Base-by-base conservation (phyloP, 2,329 filamentous ascomycete genomes). In the Phyllosticta ampelicida region DNA sequence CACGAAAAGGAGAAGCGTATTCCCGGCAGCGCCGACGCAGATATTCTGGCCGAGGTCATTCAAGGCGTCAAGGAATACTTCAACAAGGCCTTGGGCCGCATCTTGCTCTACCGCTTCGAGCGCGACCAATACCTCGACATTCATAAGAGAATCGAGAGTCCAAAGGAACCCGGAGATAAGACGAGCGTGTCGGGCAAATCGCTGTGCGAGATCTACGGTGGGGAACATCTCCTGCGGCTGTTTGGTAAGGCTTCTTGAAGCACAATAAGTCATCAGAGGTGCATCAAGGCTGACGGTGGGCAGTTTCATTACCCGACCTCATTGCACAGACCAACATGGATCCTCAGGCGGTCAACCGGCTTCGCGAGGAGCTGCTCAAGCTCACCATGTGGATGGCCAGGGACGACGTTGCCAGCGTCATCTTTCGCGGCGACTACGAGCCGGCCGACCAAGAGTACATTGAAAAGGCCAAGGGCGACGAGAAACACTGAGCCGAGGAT, bases 241-340 rank as follows among this genome's bases (percentile, higher is more conserved):
- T 85, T 99, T 48, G 90, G 92, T 96, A 81, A 65, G 81, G 60
- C 54, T 53, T 49, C 54, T 13, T 44, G 11, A 23, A 29, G 36
- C 19, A 53, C 36, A 30, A 59, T 54, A 59, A 49, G 18, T 48
- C 55, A 21, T 26, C 21, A n/a, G 11, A 19, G 50, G n/a, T 19
- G 36, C 60, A 53, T 21, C 21, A 54, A 54, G 51, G 26, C 50
- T 54, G 54, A 48, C 53, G 18, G 36, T 16, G 50, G 18, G 23
- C 55, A 58, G 92, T 95, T 3, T 87, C 87, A 1, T 84, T 97
- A 65, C 92, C 94, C 0, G 94, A 99, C 69, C 84, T 97, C 48
- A 85, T 97, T 62, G 91, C 91, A 3, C 94, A 99, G 71, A 99
- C 94, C 55, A 97, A 97, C 74, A 96, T 99, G 90, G 94, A 97